A percentile compares a stretch with the other conserved stretches of the same genome.
These are phyloP conservation scores for Backusella parvicylindrica DNA, from an alignment of 192 early-diverging fungal genomes.

Conservation along the genomic window DNA sequence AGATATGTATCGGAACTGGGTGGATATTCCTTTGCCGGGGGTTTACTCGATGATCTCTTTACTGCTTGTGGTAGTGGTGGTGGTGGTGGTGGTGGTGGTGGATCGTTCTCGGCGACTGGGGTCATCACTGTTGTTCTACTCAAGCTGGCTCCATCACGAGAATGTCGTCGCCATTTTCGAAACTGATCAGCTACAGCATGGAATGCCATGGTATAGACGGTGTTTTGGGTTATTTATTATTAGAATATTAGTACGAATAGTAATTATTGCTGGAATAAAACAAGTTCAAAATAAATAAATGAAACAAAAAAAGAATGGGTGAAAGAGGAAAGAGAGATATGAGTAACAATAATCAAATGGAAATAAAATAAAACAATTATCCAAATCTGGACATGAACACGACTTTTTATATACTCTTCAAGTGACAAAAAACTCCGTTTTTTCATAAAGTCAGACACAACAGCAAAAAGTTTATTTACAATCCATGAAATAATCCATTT, in stretches of 20 bases:
- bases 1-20: constrained; percentile 37
- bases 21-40: constrained; percentile 9
- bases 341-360: constrained; percentile 7
- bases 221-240: background rate
- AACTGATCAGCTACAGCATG: constrained; percentile 12
- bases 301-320: background rate
- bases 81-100: background rate
- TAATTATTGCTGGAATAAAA: background rate
- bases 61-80: background rate
- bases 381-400: background rate
- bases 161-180: constrained; percentile 21
- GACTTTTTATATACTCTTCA: too few relatives aligned
- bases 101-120: background rate
- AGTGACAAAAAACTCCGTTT: background rate
- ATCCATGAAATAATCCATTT: constrained; percentile 24
- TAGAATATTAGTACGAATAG: background rate
- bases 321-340: background rate
- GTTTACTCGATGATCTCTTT: background rate
- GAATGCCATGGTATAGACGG: constrained; percentile 9
- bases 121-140: background rate
- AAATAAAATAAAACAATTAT: constrained; percentile 6
- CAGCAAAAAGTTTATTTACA: background rate
- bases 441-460: background rate
- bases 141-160: background rate
- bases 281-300: background rate